Evolutionary conservation across 805 yeast species (phyloP).

Genomic region (Ogataea glucozyma): DNA sequence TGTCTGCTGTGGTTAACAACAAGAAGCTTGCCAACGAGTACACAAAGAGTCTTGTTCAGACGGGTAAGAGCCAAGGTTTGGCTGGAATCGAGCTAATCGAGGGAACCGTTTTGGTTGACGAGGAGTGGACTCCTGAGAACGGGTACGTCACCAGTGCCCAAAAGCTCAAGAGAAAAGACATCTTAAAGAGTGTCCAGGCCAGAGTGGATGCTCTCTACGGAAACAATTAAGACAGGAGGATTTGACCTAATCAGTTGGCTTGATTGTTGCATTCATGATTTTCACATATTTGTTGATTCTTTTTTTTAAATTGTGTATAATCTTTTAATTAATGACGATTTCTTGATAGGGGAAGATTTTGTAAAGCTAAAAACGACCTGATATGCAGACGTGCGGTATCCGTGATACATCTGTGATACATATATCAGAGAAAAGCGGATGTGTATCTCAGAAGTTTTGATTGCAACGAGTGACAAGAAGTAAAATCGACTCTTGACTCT

Average conservation of each 20-base stretch:
- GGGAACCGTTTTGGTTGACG: conserved; percentile 76
- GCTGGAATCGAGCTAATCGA: conserved; percentile 81
- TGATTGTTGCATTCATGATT: background rate
- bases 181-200: conserved; percentile 65
- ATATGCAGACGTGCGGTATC: too few relatives aligned
- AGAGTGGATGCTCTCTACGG: conserved; percentile 67
- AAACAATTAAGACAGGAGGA: conserved; percentile 13
- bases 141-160: conserved; percentile 95
- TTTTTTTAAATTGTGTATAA: too few relatives aligned
- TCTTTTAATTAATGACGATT: too few relatives aligned
- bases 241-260: too few relatives aligned
- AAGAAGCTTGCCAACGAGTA: conserved; percentile 55
- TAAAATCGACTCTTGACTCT: too few relatives aligned
- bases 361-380: too few relatives aligned
- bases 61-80: conserved; percentile 81
- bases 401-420: too few relatives aligned
- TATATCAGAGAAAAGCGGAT: too few relatives aligned
- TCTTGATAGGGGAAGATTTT: too few relatives aligned
- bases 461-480: too few relatives aligned
- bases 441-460: too few relatives aligned
- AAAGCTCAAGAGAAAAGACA: conserved; percentile 91
- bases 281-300: background rate
- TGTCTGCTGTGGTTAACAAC: conserved; percentile 55
- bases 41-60: conserved; percentile 58
- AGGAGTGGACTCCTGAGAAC: conserved; percentile 97